These are phyloP conservation scores for Echites panduratus DNA, from an alignment of 257 asterid genomes.

Conservation along the genomic window DNA sequence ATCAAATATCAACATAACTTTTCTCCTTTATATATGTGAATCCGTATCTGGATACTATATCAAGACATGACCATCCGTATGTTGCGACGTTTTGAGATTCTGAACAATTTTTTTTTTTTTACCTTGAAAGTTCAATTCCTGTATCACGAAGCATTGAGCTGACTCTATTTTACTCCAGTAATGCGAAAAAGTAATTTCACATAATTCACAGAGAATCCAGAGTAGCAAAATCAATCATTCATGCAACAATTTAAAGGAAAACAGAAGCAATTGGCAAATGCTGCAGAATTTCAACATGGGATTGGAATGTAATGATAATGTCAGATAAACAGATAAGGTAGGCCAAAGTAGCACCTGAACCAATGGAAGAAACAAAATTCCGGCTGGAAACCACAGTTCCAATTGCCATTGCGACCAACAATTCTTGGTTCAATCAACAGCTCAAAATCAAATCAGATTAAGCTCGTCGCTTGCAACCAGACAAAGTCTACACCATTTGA, in stretches of 20 bases:
- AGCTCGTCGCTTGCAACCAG: background rate
- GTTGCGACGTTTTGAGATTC: background rate
- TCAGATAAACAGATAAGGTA: conserved; percentile 3
- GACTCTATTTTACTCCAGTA: background rate
- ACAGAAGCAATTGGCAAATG: conserved; percentile 1
- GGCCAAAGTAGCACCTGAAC: conserved; percentile 43
- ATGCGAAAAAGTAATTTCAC: background rate
- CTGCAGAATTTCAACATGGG: conserved; percentile 6
- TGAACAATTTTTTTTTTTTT: background rate
- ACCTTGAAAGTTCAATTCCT: background rate
- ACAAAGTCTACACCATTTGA: background rate
- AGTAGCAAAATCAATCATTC: background rate
- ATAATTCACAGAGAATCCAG: background rate
- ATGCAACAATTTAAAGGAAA: background rate
- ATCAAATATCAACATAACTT: background rate
- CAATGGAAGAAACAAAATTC: conserved; percentile 55
- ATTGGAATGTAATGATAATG: background rate
- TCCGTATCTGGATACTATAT: background rate
- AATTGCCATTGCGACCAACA: conserved; percentile 61
- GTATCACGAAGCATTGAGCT: background rate
- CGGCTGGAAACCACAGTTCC: conserved; percentile 72
- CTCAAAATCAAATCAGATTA: background rate
- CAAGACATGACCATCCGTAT: background rate
- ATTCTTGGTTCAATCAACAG: background rate
- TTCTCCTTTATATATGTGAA: background rate